A percentile compares a stretch with the other conserved stretches of the same genome.
These are phyloP conservation scores for Polychaeton citri DNA, from an alignment of 2,329 filamentous ascomycete species.

Conservation along the genomic window DNA sequence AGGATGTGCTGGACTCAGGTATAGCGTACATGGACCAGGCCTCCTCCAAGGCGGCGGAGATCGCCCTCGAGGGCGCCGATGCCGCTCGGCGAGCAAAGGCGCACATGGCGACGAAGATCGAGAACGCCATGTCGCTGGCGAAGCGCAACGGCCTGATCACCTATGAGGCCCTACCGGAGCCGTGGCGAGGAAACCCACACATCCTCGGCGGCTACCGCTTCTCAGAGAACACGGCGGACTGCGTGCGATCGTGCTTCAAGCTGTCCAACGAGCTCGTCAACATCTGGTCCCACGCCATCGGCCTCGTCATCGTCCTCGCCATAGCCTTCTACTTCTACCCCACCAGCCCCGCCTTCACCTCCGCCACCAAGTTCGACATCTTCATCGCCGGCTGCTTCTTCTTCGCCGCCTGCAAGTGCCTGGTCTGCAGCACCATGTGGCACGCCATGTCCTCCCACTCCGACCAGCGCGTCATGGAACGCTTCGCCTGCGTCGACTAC, in stretches of 20 bases:
- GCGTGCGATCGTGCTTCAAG: slow-evolving; percentile 58
- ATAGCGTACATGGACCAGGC: slow-evolving; percentile 70
- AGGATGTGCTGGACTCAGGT: slow-evolving; percentile 62
- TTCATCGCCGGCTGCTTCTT: slow-evolving; percentile 91
- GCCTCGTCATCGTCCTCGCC: slow-evolving; percentile 73
- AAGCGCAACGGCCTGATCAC: slow-evolving; percentile 69
- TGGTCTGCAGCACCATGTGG: slow-evolving; percentile 92
- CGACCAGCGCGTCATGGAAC: slow-evolving; percentile 75
- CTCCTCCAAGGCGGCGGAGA: slow-evolving; percentile 58
- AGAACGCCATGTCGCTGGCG: slow-evolving; percentile 72
- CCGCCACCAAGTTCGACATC: slow-evolving; percentile 78
- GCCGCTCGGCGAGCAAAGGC: slow-evolving; percentile 72
- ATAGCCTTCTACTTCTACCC: slow-evolving; percentile 96
- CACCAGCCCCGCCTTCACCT: slow-evolving; percentile 67
- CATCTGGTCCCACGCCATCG: slow-evolving; percentile 92
- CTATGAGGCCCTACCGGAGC: slow-evolving; percentile 80
- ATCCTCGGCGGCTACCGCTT: slow-evolving; percentile 89
- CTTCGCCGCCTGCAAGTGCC: slow-evolving; percentile 85
- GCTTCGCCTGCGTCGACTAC: slow-evolving; percentile 96
- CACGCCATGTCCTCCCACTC: slow-evolving; percentile 98
- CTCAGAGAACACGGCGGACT: slow-evolving; percentile 79
- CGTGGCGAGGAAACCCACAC: slow-evolving; percentile 91
- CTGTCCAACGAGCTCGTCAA: slow-evolving; percentile 92
- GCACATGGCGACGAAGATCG: slow-evolving; percentile 44
- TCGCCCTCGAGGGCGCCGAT: slow-evolving; percentile 69